Base-by-base conservation (phyloP, 179 eudicot species). In the Actinidia chinensis region DNA sequence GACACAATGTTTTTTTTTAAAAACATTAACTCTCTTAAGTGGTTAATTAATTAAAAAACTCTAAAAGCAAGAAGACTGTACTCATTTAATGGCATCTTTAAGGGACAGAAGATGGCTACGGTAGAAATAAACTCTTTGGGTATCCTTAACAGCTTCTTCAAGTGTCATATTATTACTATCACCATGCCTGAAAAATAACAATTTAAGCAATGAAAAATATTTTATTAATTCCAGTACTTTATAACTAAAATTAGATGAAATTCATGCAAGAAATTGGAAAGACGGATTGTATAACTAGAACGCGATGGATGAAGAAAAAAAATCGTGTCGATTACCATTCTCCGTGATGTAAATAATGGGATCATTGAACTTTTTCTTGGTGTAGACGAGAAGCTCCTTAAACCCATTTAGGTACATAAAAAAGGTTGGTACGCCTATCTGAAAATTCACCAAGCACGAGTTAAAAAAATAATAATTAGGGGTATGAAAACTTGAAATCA, bases 261-360 rank as follows among this genome's bases (percentile, higher is more conserved):
- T 14, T 40, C 33, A 43, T 47, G 10, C 33, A 28, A 28, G 2
- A 28, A 28, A 28, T 28, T 28, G 33, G 33, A 28, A 28, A 28
- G 33, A 28, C 1, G 2, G 33, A 28, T 28, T 28, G 33, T 28
- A 28, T 28, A 28, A 28, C 33, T 28, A 28, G 33, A 28, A 28
- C 2, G 33, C 33, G 33, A 28, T 28, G 33, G 33, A 28, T 28
- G 33, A 28, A 28, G 33, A 28, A 3, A 22, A 52, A 8, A 25
- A 55, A 22, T 46, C 8, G 14, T 25, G 22, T 12, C 6, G 15
- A 67, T 71, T 79, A 86, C 88, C 88, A 68, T 80, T 79, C 66
- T 86, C 87, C 8, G 87, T 84, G 48, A 86, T 77, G 71, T 80
- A 83, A 65, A 84, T 76, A 22, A 42, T 42, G 3, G 87, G 89